A percentile compares a stretch with the other conserved stretches of the same genome.
These are phyloP conservation scores for Lizonia empirigonia DNA, from an alignment of 2,329 filamentous ascomycete genomes.

Conservation along the genomic window DNA sequence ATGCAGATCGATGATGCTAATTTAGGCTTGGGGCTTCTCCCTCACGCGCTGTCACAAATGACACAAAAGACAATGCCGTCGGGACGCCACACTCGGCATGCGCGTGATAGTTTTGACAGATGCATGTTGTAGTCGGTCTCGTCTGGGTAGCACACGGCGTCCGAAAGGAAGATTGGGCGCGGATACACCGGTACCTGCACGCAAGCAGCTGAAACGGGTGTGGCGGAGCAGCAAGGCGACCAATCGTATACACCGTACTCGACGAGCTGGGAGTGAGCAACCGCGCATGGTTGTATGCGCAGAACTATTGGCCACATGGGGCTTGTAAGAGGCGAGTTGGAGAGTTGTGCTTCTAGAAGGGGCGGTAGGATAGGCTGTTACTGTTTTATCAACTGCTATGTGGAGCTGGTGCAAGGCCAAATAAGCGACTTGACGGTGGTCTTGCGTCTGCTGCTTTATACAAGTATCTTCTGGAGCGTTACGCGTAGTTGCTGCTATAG, in stretches of 20 bases:
- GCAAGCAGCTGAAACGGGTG: constrained; percentile 11
- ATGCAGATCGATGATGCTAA: constrained; percentile 20
- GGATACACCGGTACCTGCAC: constrained; percentile 4
- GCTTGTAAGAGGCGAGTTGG: not conserved
- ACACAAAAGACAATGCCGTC: constrained; percentile 2
- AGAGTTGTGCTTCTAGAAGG: not conserved
- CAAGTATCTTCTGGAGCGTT: not conserved
- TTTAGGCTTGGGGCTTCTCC: constrained; percentile 1
- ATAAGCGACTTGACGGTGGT: not conserved
- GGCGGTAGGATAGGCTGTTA: not conserved
- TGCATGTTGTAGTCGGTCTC: constrained; percentile 7
- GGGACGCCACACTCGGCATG: constrained; percentile 8
- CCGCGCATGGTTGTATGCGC: constrained; percentile 5
- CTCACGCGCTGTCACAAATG: constrained; percentile 6
- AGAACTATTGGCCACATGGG: constrained; percentile 10
- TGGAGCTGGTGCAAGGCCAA: not conserved
- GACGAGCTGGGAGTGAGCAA: constrained; percentile 1
- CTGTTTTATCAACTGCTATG: not conserved
- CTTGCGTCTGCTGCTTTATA: constrained; percentile 4
- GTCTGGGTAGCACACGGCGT: constrained; percentile 13
- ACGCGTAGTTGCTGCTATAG: not conserved
- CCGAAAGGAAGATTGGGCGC: constrained; percentile 3
- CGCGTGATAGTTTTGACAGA: constrained; percentile 9
- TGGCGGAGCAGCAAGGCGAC: constrained; percentile 14
- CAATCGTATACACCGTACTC: constrained; percentile 4